Percentiles rank a stretch among this genome's conserved stretches.
Conservation (phyloP, 2,329 filamentous ascomycete genomes). For the Davidsoniella neocaledoniae region DNA sequence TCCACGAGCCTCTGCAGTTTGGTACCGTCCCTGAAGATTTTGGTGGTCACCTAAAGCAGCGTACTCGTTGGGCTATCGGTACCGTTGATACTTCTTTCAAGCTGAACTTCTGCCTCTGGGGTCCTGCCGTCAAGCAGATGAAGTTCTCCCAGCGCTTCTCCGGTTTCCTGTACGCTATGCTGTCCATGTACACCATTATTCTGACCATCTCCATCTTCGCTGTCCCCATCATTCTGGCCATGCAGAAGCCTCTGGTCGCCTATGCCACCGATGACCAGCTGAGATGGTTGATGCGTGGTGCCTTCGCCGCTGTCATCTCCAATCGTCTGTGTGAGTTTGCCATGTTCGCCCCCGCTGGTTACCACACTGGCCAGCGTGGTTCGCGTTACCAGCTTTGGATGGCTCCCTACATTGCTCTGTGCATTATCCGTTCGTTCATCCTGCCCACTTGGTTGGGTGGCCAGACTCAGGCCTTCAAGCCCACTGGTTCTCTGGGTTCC, state of each 20-base stretch:
- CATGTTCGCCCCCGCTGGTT: conserved; percentile 42
- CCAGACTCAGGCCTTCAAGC: conserved; percentile 39
- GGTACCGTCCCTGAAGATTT: conserved; percentile 42
- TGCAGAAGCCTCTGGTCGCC: conserved; percentile 39
- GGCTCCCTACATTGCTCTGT: conserved; percentile 42
- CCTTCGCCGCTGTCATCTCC: conserved; percentile 32
- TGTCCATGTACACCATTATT: conserved; percentile 39
- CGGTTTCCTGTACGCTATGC: conserved; percentile 38
- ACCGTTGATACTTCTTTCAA: conserved; percentile 43
- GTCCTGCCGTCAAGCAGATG: conserved; percentile 35
- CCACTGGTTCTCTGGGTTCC: conserved; percentile 39
- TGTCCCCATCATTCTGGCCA: conserved; percentile 40
- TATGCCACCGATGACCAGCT: conserved; percentile 36
- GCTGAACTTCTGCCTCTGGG: conserved; percentile 42
- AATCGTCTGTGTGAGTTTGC: conserved; percentile 40
- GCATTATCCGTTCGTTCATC: conserved; percentile 39
- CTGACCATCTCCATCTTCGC: conserved; percentile 37
- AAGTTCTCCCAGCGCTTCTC: conserved; percentile 39
- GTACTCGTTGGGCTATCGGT: conserved; percentile 37
- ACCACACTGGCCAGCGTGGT: conserved; percentile 40
- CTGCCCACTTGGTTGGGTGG: conserved; percentile 44
- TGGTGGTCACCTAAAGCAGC: conserved; percentile 37
- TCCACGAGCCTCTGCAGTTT: conserved; percentile 43
- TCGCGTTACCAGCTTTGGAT: conserved; percentile 43
- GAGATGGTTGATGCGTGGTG: conserved; percentile 39